Percentiles rank a stretch among this genome's conserved stretches.
These are phyloP conservation scores for Yamadazyma nakazawae DNA, from an alignment of 805 yeast species.

Conservation along the genomic window DNA sequence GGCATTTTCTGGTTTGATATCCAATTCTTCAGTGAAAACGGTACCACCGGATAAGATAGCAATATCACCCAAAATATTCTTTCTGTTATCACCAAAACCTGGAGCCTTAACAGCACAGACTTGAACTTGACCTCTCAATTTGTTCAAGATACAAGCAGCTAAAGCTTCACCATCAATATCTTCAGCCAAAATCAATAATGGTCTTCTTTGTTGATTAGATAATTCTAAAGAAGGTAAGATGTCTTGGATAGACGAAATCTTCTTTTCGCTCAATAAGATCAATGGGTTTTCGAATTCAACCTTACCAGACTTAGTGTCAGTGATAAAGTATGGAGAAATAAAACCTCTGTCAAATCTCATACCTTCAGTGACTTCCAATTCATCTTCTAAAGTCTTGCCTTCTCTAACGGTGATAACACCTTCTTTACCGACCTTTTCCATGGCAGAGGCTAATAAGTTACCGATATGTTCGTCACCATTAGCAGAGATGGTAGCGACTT, in stretches of 20 bases:
- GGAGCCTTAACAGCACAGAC: conserved; percentile 98
- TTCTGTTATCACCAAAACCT: conserved; percentile 98
- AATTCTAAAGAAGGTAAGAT: conserved; percentile 89
- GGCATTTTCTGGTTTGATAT: conserved; percentile 92
- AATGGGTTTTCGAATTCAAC: conserved; percentile 95
- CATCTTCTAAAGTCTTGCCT: conserved; percentile 95
- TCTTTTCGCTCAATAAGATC: conserved; percentile 82
- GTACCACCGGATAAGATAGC: conserved; percentile 95
- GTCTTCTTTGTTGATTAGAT: conserved; percentile 90
- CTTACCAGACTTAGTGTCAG: conserved; percentile 88
- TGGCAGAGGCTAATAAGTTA: conserved; percentile 84
- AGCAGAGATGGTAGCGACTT: conserved; percentile 97
- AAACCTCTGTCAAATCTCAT: conserved; percentile 98
- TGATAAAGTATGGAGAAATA: conserved; percentile 94
- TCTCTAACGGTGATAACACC: conserved; percentile 98
- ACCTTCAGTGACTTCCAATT: conserved; percentile 91
- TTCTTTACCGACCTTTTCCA: conserved; percentile 98
- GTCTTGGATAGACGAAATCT: conserved; percentile 85
- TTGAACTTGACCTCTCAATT: conserved; percentile 96
- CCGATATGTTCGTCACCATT: conserved; percentile 96
- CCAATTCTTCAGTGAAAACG: conserved; percentile 86
- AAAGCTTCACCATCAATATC: conserved; percentile 97
- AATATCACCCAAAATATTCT: conserved; percentile 92
- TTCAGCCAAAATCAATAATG: conserved; percentile 89
- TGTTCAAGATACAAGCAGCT: conserved; percentile 96